Evolutionary conservation across 306 rosid genomes (phyloP).

Genomic region (Canavalia ensiformis): DNA sequence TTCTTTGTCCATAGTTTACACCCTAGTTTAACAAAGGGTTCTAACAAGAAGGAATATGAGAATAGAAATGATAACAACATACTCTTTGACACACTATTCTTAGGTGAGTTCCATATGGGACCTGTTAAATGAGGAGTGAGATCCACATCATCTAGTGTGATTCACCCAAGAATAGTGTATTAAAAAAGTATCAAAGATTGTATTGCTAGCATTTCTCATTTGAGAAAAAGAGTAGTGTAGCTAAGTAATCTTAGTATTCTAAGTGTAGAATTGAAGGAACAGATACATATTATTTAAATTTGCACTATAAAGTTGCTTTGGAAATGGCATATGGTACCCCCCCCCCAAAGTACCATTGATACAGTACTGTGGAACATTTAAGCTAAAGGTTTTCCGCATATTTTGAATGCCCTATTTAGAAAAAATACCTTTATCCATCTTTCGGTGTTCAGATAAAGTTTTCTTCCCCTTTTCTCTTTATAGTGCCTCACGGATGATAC

Average conservation of each 20-base stretch:
- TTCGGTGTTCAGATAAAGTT: neutral
- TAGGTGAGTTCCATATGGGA: neutral
- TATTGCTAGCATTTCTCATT: neutral
- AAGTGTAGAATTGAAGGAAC: conserved; percentile 12
- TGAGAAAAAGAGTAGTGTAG: neutral
- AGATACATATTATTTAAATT: neutral
- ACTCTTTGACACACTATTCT: neutral
- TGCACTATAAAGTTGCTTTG: conserved; percentile 18
- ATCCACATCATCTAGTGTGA: neutral
- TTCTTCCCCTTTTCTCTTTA: conserved; percentile 5
- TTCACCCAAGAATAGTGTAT: neutral
- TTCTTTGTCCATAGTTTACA: neutral
- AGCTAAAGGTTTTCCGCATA: conserved; percentile 9
- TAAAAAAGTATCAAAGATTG: neutral
- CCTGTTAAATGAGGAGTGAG: neutral
- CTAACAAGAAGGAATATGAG: neutral
- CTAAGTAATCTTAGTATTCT: neutral
- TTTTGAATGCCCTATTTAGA: neutral
- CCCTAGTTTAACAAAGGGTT: conserved; percentile 10
- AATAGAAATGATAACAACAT: neutral
- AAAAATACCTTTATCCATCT: neutral
- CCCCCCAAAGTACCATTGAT: neutral
- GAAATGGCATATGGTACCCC: neutral
- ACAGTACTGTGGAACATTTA: conserved; percentile 1
- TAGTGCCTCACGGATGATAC: conserved; percentile 9